Evolutionary conservation across 352 stramenopile genomes (phyloP).

Genomic region (Thraustotheca clavata): DNA sequence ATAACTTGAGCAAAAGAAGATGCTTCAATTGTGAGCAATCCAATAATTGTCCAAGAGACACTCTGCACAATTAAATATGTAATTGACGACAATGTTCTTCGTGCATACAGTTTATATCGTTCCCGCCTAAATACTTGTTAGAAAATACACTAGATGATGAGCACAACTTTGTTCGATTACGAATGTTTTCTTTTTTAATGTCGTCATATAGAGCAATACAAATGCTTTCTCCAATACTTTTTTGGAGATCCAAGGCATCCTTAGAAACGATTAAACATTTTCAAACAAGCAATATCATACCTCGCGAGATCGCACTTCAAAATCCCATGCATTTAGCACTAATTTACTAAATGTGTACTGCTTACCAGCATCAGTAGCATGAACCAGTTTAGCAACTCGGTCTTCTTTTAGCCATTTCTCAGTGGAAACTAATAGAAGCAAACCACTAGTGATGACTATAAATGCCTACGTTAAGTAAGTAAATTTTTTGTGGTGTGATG

Average conservation of each 20-base stretch:
- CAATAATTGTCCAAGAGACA: conserved; percentile 60
- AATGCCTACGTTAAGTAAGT: conserved; percentile 26
- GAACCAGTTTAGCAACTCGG: conserved; percentile 42
- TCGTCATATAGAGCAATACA: conserved; percentile 51
- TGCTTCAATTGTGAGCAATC: conserved; percentile 60
- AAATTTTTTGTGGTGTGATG: no score
- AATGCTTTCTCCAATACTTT: conserved; percentile 50
- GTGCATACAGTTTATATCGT: conserved; percentile 43
- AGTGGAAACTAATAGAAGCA: conserved; percentile 51
- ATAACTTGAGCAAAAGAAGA: conserved; percentile 44
- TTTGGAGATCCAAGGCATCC: conserved; percentile 49
- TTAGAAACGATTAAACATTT: conserved; percentile 6
- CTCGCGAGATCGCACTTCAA: conserved; percentile 34
- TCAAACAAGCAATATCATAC: conserved; percentile 18
- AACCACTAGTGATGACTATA: conserved; percentile 36
- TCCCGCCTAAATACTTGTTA: conserved; percentile 32
- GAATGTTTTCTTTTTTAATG: conserved; percentile 38
- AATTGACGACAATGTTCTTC: conserved; percentile 38
- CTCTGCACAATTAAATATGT: conserved; percentile 59
- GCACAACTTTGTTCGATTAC: conserved; percentile 35
- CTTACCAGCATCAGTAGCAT: conserved; percentile 31
- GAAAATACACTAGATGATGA: not conserved
- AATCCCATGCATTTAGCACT: conserved; percentile 69
- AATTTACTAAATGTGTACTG: conserved; percentile 53
- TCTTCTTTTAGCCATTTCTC: conserved; percentile 71